phyloP scores from a whole-genome alignment of 2,329 filamentous ascomycete species.

The Beauveria caledonica region DNA sequence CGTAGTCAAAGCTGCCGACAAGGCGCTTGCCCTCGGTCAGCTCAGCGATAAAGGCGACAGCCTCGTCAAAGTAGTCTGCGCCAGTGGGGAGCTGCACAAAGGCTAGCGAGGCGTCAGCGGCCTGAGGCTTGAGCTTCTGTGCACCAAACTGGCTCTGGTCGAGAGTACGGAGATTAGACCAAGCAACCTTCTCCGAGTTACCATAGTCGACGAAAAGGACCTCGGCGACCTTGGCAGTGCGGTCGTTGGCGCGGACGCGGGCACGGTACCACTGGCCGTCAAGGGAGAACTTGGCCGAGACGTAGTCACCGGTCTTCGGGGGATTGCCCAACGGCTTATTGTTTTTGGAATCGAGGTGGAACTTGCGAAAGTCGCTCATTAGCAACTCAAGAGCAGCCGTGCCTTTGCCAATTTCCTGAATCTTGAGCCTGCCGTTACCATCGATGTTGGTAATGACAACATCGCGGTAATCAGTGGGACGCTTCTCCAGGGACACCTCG shows the following conservation, averaged over 20 bases:
- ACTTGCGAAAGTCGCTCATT: constrained; percentile 85
- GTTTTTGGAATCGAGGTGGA: constrained; percentile 81
- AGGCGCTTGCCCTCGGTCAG: constrained; percentile 67
- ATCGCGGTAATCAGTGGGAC: constrained; percentile 77
- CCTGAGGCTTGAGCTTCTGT: constrained; percentile 79
- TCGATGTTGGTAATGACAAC: constrained; percentile 90
- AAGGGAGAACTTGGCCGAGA: constrained; percentile 82
- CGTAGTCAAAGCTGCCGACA: constrained; percentile 84
- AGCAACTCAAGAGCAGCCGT: constrained; percentile 77
- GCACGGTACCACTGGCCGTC: constrained; percentile 95
- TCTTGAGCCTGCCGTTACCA: constrained; percentile 70
- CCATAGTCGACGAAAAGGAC: constrained; percentile 95
- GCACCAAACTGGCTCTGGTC: constrained; percentile 68
- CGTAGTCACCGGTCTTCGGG: constrained; percentile 85
- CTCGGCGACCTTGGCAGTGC: constrained; percentile 78
- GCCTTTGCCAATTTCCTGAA: constrained; percentile 83
- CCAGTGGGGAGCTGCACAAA: constrained; percentile 82
- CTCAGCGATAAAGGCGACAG: constrained; percentile 66
- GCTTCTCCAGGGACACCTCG: constrained; percentile 54
- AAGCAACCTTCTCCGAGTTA: constrained; percentile 83
- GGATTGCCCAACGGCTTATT: constrained; percentile 62
- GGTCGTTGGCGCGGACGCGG: constrained; percentile 84
- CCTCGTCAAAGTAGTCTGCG: constrained; percentile 75
- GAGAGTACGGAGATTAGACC: constrained; percentile 75
- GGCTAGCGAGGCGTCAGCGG: constrained; percentile 75